Base-by-base conservation (phyloP, 1,284 basidiomycete species). In the Cutaneotrichosporon dermatis region DNA sequence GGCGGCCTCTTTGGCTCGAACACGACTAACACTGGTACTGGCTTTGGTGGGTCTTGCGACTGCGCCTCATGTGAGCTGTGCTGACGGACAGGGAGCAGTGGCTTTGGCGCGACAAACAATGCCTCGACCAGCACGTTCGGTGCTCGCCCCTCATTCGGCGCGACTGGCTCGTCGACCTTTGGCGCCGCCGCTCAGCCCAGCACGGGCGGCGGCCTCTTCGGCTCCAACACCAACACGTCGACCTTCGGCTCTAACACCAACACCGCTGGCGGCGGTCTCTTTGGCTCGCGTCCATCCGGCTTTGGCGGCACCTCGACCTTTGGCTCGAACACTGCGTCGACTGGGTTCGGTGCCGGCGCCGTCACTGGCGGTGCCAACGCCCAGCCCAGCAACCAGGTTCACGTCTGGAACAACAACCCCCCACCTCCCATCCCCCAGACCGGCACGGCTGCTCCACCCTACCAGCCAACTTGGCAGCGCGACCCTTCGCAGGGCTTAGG, bases 131-230 rank as follows among this genome's bases (percentile, higher is more conserved):
- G 55, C 49, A 55, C 69, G 25, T 75, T 75, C 45, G 72, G 71
- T 34, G 59, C 68, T 37, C 64, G 72, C 40, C 73, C 73, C 8
- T 62, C 67, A 10, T 75, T 76, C 46, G 74, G 74, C 7, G 72
- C 73, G 4, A 34, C 70, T 4, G 73, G 73, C 9, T 58, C 46
- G 70, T 76, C 68, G 57, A 77, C 69, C n/a, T 76, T 76, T 54
- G 74, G 73, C 45, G 62, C 64, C 51, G 71, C 52, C 25, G 53
- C 25, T 25, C 25, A 53, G 58, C 74, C 76, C 60, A 85, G 87
- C 57, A 72, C 86, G 81, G 57, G 81, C 75, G 58, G 82, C 79
- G 59, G 79, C 69, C 65, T 76, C 73, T 64, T 81, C 76, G 65
- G 73, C 13, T 50, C 11, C 39, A 59, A 49, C 54, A 53, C 12